Conservation (phyloP, 441 rosid species). For the Corymbia citriodora region DNA sequence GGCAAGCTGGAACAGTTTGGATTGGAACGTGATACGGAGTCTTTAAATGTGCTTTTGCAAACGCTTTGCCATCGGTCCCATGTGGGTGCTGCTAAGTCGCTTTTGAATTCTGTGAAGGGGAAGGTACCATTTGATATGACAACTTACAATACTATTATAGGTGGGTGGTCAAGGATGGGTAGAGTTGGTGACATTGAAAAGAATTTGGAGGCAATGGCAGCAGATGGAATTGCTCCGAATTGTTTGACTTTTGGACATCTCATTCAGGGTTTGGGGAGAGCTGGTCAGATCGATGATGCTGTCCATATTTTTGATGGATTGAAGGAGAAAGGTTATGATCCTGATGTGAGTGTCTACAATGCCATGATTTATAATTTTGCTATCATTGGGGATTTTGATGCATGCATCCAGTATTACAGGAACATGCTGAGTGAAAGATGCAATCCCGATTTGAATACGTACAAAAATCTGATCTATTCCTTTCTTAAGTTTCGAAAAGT, state of each 20-base stretch:
- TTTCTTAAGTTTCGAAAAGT: constrained; percentile 69
- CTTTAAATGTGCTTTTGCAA: constrained; percentile 55
- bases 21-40: constrained; percentile 37
- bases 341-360: constrained; percentile 53
- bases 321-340: constrained; percentile 38
- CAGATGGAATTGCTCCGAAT: constrained; percentile 48
- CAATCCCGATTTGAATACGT: constrained; percentile 58
- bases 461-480: constrained; percentile 53
- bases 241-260: constrained; percentile 48
- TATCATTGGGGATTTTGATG: constrained; percentile 43
- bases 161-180: constrained; percentile 80
- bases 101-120: constrained; percentile 46
- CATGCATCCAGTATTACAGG: constrained; percentile 44
- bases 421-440: constrained; percentile 40
- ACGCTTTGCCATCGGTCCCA: constrained; percentile 73
- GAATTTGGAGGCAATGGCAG: constrained; percentile 56
- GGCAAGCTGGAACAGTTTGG: constrained; percentile 47
- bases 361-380: constrained; percentile 74
- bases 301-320: constrained; percentile 48
- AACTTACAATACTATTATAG: constrained; percentile 53
- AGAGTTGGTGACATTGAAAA: constrained; percentile 49
- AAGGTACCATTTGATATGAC: constrained; percentile 32
- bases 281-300: constrained; percentile 58
- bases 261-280: constrained; percentile 78
- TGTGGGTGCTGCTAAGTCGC: constrained; percentile 57